These are phyloP conservation scores for Hypoxylon perforatum DNA, from an alignment of 495 filamentous ascomycete species.

Conservation along the genomic window DNA sequence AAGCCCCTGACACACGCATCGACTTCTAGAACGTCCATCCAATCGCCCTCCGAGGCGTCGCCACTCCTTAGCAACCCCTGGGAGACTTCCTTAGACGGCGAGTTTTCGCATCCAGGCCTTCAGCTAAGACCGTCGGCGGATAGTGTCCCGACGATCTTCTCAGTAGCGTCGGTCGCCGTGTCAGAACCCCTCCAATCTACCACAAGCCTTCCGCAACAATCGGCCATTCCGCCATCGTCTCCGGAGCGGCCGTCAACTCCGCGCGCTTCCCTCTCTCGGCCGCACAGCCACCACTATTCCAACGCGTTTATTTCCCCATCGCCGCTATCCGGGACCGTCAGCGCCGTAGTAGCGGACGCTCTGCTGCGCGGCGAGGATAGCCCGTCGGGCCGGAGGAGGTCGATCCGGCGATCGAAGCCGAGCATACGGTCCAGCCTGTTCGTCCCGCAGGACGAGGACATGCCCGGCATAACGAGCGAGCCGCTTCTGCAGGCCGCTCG, in stretches of 20 bases:
- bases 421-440: constrained; percentile 57
- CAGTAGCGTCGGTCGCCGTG: constrained; percentile 45
- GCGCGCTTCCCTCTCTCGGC: constrained; percentile 39
- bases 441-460: constrained; percentile 49
- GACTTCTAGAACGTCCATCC: constrained; percentile 30
- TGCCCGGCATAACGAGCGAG: constrained; percentile 20
- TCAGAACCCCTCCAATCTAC: constrained; percentile 44
- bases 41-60: constrained; percentile 39
- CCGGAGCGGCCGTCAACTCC: constrained; percentile 47
- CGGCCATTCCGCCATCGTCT: constrained; percentile 32
- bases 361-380: constrained; percentile 52
- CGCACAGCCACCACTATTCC: constrained; percentile 51
- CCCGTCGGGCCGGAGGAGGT: constrained; percentile 41
- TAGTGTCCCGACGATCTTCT: constrained; percentile 47
- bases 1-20: constrained; percentile 30
- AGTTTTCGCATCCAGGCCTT: constrained; percentile 42
- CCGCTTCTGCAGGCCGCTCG: constrained; percentile 27
- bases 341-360: constrained; percentile 57
- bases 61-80: constrained; percentile 50
- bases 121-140: constrained; percentile 52
- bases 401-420: constrained; percentile 46
- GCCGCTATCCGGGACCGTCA: constrained; percentile 59
- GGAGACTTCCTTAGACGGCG: constrained; percentile 40
- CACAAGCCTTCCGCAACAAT: constrained; percentile 33
- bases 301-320: constrained; percentile 58